These are phyloP conservation scores for Scenedesmus sp. DNA, from an alignment of 163 green algal genomes.

Conservation along the genomic window DNA sequence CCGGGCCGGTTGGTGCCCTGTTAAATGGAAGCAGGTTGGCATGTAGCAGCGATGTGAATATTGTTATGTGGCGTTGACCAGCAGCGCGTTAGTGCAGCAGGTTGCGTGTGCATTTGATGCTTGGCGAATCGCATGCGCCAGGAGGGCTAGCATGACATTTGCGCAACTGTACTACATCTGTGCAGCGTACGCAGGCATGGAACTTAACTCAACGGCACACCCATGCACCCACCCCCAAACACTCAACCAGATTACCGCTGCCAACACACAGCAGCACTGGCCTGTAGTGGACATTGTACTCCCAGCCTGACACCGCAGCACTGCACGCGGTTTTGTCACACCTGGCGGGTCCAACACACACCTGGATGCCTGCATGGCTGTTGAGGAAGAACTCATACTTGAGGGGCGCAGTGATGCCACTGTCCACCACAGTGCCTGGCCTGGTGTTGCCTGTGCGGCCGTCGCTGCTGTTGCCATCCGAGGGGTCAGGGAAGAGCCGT, in stretches of 20 bases:
- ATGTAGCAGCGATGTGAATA: background rate
- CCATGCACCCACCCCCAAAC: background rate
- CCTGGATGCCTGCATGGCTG: slow-evolving; percentile 86
- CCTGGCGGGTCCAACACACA: background rate
- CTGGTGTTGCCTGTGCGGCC: slow-evolving; percentile 65
- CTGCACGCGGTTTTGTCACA: background rate
- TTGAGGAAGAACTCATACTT: slow-evolving; percentile 93
- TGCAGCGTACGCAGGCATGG: too few relatives aligned
- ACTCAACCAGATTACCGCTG: too few relatives aligned
- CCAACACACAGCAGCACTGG: too few relatives aligned
- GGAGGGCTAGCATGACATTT: too few relatives aligned
- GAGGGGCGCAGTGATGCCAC: slow-evolving; percentile 70
- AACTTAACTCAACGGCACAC: background rate
- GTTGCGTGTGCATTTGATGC: background rate
- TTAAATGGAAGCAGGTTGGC: background rate
- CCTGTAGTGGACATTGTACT: background rate
- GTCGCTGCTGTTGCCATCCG: background rate
- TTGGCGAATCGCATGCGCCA: background rate
- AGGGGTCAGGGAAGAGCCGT: slow-evolving; percentile 74
- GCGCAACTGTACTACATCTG: too few relatives aligned
- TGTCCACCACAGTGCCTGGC: slow-evolving; percentile 85
- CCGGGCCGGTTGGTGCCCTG: slow-evolving; percentile 74
- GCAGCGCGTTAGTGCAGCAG: background rate
- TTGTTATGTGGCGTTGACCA: background rate
- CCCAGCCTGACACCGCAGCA: background rate